Evolutionary conservation across 140 eudicot genomes (phyloP).

Genomic region (Flaveria floridana): DNA sequence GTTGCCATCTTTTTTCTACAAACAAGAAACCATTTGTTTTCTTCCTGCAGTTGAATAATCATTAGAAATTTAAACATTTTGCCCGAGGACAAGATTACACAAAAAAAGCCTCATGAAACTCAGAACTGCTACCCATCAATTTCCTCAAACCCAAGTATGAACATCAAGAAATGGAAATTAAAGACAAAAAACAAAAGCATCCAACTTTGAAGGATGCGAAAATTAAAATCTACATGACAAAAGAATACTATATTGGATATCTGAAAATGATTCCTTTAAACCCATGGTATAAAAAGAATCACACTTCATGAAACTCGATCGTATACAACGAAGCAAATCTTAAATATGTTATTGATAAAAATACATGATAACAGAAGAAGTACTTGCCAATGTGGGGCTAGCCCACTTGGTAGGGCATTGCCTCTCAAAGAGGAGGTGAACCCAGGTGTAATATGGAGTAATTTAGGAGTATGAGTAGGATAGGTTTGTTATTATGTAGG

Average conservation of each 20-base stretch:
- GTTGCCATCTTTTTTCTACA: slow-evolving; percentile 75
- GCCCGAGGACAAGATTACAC: not conserved
- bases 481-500: too few species aligned
- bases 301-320: not conserved
- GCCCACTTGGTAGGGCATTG: too few species aligned
- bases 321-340: not conserved
- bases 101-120: too few species aligned
- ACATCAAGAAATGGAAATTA: not conserved
- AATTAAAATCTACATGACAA: not conserved
- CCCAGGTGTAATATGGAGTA: too few species aligned
- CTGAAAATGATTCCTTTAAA: not conserved
- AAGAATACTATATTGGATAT: not conserved
- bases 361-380: not conserved
- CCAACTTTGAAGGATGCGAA: not conserved
- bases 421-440: too few species aligned
- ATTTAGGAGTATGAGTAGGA: too few species aligned
- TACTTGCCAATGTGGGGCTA: too few species aligned
- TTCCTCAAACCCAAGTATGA: not conserved
- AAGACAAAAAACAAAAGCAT: not conserved
- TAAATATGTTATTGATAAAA: not conserved
- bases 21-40: slow-evolving; percentile 75
- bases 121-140: not conserved
- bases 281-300: not conserved
- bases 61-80: not conserved
- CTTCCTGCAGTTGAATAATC: slow-evolving; percentile 47